Evolutionary conservation across 495 filamentous ascomycete genomes (phyloP).

Genomic region (Hypoxylon subgilvum): DNA sequence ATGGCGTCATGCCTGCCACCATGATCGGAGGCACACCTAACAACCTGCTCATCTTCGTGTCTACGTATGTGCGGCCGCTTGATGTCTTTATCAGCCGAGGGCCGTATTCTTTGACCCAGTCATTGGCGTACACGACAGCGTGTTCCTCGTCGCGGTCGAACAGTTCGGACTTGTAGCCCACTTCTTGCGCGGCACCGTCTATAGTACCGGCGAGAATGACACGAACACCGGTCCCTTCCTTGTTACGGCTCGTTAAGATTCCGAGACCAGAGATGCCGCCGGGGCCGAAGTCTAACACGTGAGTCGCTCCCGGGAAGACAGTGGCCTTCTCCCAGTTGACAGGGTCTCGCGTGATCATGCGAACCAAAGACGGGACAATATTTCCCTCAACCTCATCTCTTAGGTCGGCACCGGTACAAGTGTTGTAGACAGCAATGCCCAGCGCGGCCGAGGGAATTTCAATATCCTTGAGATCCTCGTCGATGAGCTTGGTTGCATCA

Average conservation of each 20-base stretch:
- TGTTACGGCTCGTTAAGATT: slow-evolving; percentile 96
- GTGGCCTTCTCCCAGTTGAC: slow-evolving; percentile 97
- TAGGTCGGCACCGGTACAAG: slow-evolving; percentile 82
- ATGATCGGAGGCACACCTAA: slow-evolving; percentile 87
- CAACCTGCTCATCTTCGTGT: slow-evolving; percentile 96
- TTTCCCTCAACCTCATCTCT: slow-evolving; percentile 63
- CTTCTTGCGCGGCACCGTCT: slow-evolving; percentile 84
- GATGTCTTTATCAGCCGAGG: slow-evolving; percentile 87
- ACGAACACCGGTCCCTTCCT: slow-evolving; percentile 95
- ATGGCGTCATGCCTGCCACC: slow-evolving; percentile 93
- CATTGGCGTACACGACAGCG: slow-evolving; percentile 92
- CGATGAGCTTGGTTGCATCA: slow-evolving; percentile 76
- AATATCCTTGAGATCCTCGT: slow-evolving; percentile 85
- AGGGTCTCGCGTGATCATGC: slow-evolving; percentile 89
- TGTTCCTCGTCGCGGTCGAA: slow-evolving; percentile 94
- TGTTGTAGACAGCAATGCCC: slow-evolving; percentile 84
- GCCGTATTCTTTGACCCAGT: slow-evolving; percentile 97
- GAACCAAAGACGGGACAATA: slow-evolving; percentile 80
- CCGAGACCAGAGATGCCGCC: slow-evolving; percentile 95
- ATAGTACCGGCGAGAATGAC: slow-evolving; percentile 92
- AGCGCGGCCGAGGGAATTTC: slow-evolving; percentile 70
- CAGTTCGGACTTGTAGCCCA: slow-evolving; percentile 95
- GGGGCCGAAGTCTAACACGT: slow-evolving; percentile 94
- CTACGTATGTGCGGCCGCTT: slow-evolving; percentile 83
- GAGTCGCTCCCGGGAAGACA: slow-evolving; percentile 83